phyloP scores from a whole-genome alignment of 1,139 yeast genomes.

The Saccharomycopsis phalli region DNA sequence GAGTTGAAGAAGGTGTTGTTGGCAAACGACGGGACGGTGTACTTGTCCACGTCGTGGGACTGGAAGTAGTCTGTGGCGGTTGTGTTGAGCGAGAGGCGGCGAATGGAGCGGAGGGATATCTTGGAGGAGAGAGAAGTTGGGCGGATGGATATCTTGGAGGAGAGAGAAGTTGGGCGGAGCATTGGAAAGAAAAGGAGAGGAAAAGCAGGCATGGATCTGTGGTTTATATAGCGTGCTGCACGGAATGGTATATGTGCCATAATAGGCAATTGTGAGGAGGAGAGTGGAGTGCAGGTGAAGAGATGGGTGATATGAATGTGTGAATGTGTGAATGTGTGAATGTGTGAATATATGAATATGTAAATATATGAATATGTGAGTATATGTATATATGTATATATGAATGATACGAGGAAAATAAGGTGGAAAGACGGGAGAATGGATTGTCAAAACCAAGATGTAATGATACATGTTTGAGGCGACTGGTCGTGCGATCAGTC shows the following conservation, averaged over 20 bases:
- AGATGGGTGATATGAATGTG: no score
- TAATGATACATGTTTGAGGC: no score
- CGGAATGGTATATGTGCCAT: no score
- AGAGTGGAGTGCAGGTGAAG: no score
- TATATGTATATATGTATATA: background rate
- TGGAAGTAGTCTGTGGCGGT: constrained; percentile 29
- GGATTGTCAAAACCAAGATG: no score
- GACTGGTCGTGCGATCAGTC: no score
- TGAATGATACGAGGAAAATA: background rate
- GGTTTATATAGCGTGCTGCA: no score
- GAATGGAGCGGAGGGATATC: background rate
- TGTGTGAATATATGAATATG: background rate
- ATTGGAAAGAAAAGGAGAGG: no score
- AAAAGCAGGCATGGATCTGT: no score
- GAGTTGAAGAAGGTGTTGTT: constrained; percentile 53
- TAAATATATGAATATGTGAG: background rate
- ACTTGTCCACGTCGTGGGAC: constrained; percentile 37
- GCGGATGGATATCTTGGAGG: constrained; percentile 1
- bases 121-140: background rate
- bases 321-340: background rate
- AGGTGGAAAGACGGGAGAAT: no score
- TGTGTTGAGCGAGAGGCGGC: constrained; percentile 24
- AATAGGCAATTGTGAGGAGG: no score
- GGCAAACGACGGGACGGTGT: constrained; percentile 43
- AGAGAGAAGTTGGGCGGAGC: background rate